Conservation (phyloP, 176 grass and related monocot species). For the Carex cristatella region DNA sequence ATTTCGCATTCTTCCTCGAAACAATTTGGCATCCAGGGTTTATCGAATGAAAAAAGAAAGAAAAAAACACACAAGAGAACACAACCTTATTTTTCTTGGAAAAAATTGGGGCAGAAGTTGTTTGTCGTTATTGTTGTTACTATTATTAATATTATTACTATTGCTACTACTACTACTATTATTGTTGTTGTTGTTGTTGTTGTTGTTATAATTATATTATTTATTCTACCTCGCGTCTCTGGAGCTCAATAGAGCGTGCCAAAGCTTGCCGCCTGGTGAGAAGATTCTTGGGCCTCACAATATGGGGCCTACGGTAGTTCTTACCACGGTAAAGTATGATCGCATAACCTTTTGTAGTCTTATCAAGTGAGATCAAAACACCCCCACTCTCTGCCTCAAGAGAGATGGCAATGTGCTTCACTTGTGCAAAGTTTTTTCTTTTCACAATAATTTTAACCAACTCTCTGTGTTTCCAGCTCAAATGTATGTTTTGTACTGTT, state of each 20-base stretch:
- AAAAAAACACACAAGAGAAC: background rate
- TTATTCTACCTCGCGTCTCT: conserved; percentile 75
- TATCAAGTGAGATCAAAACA: conserved; percentile 87
- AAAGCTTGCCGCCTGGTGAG: conserved; percentile 70
- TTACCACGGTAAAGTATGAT: conserved; percentile 86
- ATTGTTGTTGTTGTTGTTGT: background rate
- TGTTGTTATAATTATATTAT: background rate
- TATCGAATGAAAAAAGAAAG: background rate
- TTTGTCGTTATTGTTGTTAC: background rate
- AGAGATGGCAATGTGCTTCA: conserved; percentile 86
- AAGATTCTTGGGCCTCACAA: conserved; percentile 70
- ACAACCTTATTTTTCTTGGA: background rate
- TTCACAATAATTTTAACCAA: conserved; percentile 78
- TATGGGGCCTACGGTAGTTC: conserved; percentile 66
- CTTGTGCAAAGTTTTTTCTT: conserved; percentile 81
- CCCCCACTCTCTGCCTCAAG: conserved; percentile 94
- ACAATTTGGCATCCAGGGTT: background rate
- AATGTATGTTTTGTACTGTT: conserved; percentile 91
- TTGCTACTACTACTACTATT: background rate
- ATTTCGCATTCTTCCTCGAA: background rate
- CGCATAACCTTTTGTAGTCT: conserved; percentile 82
- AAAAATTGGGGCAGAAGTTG: background rate
- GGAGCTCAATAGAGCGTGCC: conserved; percentile 85
- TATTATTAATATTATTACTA: background rate
- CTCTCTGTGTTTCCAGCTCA: conserved; percentile 90